Evolutionary conservation across 179 eudicot species (phyloP).

Genomic region (Camellia oleifera): DNA sequence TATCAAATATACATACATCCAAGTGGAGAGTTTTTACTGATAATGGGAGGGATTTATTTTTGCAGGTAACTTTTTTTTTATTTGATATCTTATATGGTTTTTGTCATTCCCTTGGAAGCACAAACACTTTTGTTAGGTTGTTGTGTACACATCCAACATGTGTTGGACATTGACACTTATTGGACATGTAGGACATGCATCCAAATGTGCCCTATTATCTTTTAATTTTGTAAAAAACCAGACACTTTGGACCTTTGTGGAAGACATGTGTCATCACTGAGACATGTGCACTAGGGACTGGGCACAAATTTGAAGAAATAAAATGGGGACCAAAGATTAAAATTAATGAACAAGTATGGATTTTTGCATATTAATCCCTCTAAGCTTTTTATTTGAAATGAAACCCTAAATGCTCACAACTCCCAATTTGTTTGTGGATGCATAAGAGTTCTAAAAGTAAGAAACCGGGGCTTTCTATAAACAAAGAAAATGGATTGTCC

Average conservation of each 20-base stretch:
- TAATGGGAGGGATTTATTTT: constrained; percentile 65
- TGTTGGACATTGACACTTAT: background rate
- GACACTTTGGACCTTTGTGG: background rate
- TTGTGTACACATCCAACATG: background rate
- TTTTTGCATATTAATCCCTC: background rate
- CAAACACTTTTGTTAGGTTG: background rate
- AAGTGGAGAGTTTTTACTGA: constrained; percentile 96
- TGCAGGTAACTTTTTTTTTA: constrained; percentile 43
- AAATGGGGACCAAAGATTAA: background rate
- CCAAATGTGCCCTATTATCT: background rate
- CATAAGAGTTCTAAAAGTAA: background rate
- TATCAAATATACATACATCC: constrained; percentile 84
- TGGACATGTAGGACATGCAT: background rate
- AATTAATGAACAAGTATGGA: background rate
- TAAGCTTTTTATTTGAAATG: constrained; percentile 3
- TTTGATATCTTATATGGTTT: background rate
- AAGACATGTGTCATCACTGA: background rate
- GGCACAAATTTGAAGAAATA: background rate
- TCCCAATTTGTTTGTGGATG: background rate
- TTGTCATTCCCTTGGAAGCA: background rate
- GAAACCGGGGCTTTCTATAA: background rate
- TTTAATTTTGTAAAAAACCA: background rate
- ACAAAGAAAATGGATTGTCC: background rate
- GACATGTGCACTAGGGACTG: background rate
- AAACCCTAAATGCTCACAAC: background rate